Evolutionary conservation across 2,329 filamentous ascomycete genomes (phyloP).

Genomic region (Trichoderma aggressivum): DNA sequence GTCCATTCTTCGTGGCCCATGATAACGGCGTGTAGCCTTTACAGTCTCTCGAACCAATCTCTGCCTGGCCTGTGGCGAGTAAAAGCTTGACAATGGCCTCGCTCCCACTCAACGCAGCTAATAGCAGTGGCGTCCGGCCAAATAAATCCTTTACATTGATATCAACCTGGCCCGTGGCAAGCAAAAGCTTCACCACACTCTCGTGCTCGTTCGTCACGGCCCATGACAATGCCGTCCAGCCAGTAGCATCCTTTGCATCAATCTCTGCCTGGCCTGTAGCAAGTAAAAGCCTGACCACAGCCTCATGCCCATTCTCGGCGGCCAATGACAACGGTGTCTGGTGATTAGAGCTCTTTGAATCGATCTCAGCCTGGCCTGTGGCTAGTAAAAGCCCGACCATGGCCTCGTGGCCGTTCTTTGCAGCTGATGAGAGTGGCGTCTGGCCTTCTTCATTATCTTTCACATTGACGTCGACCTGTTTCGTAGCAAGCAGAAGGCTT

Average conservation of each 20-base stretch:
- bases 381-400: too few relatives aligned
- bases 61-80: neutral
- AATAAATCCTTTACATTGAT: neutral
- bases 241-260: neutral
- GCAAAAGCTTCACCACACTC: too few relatives aligned
- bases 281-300: too few relatives aligned
- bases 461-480: too few relatives aligned
- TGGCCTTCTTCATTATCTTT: too few relatives aligned
- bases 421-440: too few relatives aligned
- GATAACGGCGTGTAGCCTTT: neutral
- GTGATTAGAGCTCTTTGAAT: too few relatives aligned
- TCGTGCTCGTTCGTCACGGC: neutral
- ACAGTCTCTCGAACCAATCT: neutral
- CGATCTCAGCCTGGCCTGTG: too few relatives aligned
- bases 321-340: accelerated
- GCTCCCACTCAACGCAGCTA: neutral
- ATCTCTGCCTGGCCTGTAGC: neutral
- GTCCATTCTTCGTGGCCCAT: neutral
- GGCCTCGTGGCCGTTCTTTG: too few relatives aligned
- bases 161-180: too few relatives aligned
- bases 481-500: too few relatives aligned
- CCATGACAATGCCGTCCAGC: neutral
- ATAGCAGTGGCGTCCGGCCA: neutral
- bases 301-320: too few relatives aligned
- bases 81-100: neutral